These are phyloP conservation scores for Mytilinidion resinicola DNA, from an alignment of 495 filamentous ascomycete species.

Conservation along the genomic window DNA sequence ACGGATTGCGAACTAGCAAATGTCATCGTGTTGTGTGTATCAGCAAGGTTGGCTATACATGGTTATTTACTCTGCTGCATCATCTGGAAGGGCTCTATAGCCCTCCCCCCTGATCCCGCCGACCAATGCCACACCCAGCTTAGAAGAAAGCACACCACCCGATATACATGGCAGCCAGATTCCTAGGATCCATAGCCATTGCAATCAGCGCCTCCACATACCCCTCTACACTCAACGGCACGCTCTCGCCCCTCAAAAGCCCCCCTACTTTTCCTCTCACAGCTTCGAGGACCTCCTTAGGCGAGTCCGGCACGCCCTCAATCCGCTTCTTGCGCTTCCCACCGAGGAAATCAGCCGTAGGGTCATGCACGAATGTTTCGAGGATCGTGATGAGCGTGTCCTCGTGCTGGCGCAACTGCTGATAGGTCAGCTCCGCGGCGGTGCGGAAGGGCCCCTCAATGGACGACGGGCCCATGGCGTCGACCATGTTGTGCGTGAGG, in stretches of 20 bases:
- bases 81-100: no score
- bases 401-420: constrained; percentile 80
- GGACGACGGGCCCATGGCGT: constrained; percentile 89
- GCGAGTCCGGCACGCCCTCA: constrained; percentile 68
- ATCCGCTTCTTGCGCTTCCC: constrained; percentile 61
- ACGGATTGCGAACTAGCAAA: no score
- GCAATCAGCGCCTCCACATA: constrained; percentile 89
- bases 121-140: constrained; percentile 14
- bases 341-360: constrained; percentile 84
- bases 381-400: constrained; percentile 95
- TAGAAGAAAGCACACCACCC: constrained; percentile 95
- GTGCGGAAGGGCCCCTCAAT: constrained; percentile 90
- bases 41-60: no score
- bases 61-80: no score
- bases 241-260: constrained; percentile 73
- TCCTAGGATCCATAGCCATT: constrained; percentile 69
- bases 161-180: constrained; percentile 89
- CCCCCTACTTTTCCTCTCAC: constrained; percentile 59
- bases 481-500: constrained; percentile 95
- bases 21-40: no score
- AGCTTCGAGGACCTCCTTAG: constrained; percentile 74
- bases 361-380: constrained; percentile 94
- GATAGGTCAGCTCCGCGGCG: constrained; percentile 80
- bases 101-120: no score
- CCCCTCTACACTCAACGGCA: constrained; percentile 88